Percentiles rank a stretch among this genome's conserved stretches.
These are phyloP conservation scores for Erodium texanum DNA, from an alignment of 441 rosid species.

Conservation along the genomic window DNA sequence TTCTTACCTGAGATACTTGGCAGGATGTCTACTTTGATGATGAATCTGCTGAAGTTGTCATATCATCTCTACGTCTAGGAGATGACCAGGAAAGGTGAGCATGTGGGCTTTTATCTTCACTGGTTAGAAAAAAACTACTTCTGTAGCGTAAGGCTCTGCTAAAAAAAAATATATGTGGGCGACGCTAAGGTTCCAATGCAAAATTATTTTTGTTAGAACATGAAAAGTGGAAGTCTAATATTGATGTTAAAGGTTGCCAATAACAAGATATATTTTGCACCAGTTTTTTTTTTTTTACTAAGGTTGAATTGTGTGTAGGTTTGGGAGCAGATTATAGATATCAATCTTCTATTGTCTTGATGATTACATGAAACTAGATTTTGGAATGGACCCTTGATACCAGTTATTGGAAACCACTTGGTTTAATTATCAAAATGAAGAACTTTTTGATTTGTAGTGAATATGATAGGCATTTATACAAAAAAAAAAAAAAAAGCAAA, in stretches of 20 bases:
- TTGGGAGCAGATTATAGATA: too few species aligned
- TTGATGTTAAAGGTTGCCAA: background rate
- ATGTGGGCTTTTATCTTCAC: background rate
- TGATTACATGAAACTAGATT: too few species aligned
- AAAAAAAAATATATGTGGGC: background rate
- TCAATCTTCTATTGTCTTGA: too few species aligned
- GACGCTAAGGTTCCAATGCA: too few species aligned
- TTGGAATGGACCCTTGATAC: too few species aligned
- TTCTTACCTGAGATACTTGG: slow-evolving; percentile 19
- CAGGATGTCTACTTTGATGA: slow-evolving; percentile 99
- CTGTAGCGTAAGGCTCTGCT: background rate
- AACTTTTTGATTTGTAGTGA: too few species aligned
- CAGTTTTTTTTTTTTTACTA: background rate
- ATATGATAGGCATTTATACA: background rate
- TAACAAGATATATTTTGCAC: background rate
- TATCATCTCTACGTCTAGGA: slow-evolving; percentile 89
- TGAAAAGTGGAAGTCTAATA: background rate
- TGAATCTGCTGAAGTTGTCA: slow-evolving; percentile 97
- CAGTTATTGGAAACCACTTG: too few species aligned
- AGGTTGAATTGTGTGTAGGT: too few species aligned
- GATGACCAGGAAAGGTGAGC: slow-evolving; percentile 82
- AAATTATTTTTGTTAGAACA: background rate
- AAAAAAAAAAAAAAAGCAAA: background rate
- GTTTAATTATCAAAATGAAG: too few species aligned
- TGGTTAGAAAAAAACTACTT: background rate